These are phyloP conservation scores for Pseudocercospora ulei DNA, from an alignment of 2,329 filamentous ascomycete genomes.

Conservation along the genomic window DNA sequence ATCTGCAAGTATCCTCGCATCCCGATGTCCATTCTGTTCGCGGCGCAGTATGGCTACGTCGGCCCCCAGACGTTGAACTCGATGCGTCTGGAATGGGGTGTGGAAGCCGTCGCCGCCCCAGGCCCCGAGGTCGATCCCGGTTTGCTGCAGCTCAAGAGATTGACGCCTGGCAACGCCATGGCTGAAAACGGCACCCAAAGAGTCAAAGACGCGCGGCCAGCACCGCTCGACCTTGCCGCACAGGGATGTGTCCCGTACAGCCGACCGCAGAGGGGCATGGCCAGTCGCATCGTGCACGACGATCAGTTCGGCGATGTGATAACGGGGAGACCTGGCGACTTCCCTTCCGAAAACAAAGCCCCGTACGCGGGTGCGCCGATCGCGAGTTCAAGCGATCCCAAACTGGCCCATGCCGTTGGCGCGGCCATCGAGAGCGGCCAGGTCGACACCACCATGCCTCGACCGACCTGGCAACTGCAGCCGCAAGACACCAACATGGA, in stretches of 20 bases:
- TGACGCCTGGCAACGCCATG: slow-evolving; percentile 39
- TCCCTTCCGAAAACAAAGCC: slow-evolving; percentile 19
- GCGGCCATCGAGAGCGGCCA: slow-evolving; percentile 1
- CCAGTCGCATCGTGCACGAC: slow-evolving; percentile 68
- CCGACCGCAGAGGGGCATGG: slow-evolving; percentile 52
- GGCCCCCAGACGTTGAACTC: slow-evolving; percentile 64
- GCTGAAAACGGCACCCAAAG: slow-evolving; percentile 26
- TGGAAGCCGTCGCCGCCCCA: slow-evolving; percentile 75
- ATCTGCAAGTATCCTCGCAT: slow-evolving; percentile 83
- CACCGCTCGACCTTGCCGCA: slow-evolving; percentile 33
- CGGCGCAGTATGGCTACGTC: slow-evolving; percentile 73
- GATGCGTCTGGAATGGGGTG: slow-evolving; percentile 78
- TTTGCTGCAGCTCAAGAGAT: slow-evolving; percentile 64
- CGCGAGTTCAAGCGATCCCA: slow-evolving; percentile 3
- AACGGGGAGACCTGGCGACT: slow-evolving; percentile 25
- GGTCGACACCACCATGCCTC: slow-evolving; percentile 6
- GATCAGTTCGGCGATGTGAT: slow-evolving; percentile 70
- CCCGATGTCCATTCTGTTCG: slow-evolving; percentile 77
- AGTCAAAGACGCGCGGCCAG: slow-evolving; percentile 31
- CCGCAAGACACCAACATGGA: slow-evolving; percentile 12
- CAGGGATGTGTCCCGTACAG: not conserved
- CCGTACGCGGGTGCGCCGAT: slow-evolving; percentile 23
- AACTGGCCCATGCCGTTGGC: slow-evolving; percentile 8
- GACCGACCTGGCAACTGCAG: not conserved
- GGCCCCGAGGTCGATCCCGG: slow-evolving; percentile 88